Conservation (phyloP, 2,329 filamentous ascomycete species). For the Davidsoniella neocaledoniae region DNA sequence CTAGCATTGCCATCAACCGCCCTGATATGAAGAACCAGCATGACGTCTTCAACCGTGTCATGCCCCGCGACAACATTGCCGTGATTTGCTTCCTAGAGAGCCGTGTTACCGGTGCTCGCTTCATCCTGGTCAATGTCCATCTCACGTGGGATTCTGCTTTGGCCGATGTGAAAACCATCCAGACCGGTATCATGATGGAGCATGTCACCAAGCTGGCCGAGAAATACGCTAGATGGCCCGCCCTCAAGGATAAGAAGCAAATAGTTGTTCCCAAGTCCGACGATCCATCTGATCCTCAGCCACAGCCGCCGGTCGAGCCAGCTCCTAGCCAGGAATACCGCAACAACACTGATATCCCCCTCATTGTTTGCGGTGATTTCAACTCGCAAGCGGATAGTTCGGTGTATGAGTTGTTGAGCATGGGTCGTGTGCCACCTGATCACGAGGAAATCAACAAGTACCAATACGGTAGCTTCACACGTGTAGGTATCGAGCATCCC, state of each 20-base stretch:
- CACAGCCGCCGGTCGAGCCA: conserved; percentile 43
- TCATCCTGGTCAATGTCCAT: conserved; percentile 90
- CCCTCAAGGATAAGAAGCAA: conserved; percentile 65
- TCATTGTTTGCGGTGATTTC: conserved; percentile 89
- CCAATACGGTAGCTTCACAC: conserved; percentile 85
- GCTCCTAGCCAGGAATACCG: conserved; percentile 76
- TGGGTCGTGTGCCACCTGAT: conserved; percentile 59
- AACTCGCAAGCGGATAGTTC: conserved; percentile 79
- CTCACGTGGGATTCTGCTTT: conserved; percentile 85
- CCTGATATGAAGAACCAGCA: conserved; percentile 95
- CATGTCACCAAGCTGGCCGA: conserved; percentile 74
- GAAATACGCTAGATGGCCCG: conserved; percentile 61
- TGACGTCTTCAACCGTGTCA: conserved; percentile 95
- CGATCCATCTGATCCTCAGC: conserved; percentile 26
- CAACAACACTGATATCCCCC: conserved; percentile 70
- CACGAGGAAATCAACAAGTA: conserved; percentile 66
- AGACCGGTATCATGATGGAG: conserved; percentile 91
- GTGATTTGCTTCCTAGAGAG: conserved; percentile 89
- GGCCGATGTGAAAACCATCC: conserved; percentile 89
- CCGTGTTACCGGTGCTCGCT: conserved; percentile 67
- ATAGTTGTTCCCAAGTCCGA: conserved; percentile 27
- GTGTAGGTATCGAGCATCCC: conserved; percentile 81
- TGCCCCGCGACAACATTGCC: conserved; percentile 96
- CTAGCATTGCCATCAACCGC: conserved; percentile 78
- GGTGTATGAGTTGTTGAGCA: conserved; percentile 76